Conservation (phyloP, 768 basidiomycete species). For the Cantharellus cinnabarinus region DNA sequence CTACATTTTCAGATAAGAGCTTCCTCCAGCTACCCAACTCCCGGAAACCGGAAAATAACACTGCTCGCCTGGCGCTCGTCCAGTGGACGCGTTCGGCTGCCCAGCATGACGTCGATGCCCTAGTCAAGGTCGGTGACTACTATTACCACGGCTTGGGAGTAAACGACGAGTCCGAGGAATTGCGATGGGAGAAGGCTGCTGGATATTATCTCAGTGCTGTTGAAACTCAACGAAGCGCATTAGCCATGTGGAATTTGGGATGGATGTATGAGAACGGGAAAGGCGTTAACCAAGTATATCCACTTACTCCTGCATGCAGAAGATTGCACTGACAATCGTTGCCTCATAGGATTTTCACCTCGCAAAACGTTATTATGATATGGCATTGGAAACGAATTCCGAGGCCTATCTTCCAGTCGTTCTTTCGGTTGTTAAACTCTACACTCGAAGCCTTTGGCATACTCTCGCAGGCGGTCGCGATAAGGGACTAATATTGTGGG, state of each 20-base stretch:
- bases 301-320: background rate
- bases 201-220: slow-evolving; percentile 89
- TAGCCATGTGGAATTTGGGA: slow-evolving; percentile 96
- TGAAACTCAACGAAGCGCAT: slow-evolving; percentile 75
- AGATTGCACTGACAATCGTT: too few species aligned
- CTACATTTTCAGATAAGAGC: slow-evolving; percentile 36
- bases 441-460: slow-evolving; percentile 68
- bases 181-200: slow-evolving; percentile 74
- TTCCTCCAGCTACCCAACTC: slow-evolving; percentile 35
- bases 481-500: slow-evolving; percentile 49
- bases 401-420: slow-evolving; percentile 81
- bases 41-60: slow-evolving; percentile 66
- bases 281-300: slow-evolving; percentile 63
- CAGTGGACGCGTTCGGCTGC: slow-evolving; percentile 91
- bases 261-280: slow-evolving; percentile 99
- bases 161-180: slow-evolving; percentile 37
- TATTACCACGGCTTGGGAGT: slow-evolving; percentile 84
- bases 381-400: slow-evolving; percentile 64
- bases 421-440: slow-evolving; percentile 63
- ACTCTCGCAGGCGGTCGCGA: slow-evolving; percentile 44
- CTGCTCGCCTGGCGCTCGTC: slow-evolving; percentile 63
- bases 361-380: slow-evolving; percentile 88
- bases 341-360: slow-evolving; percentile 69
- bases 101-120: slow-evolving; percentile 86
- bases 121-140: slow-evolving; percentile 97